Conservation (phyloP, 345 rosid genomes). For the Salix arbutifolia region DNA sequence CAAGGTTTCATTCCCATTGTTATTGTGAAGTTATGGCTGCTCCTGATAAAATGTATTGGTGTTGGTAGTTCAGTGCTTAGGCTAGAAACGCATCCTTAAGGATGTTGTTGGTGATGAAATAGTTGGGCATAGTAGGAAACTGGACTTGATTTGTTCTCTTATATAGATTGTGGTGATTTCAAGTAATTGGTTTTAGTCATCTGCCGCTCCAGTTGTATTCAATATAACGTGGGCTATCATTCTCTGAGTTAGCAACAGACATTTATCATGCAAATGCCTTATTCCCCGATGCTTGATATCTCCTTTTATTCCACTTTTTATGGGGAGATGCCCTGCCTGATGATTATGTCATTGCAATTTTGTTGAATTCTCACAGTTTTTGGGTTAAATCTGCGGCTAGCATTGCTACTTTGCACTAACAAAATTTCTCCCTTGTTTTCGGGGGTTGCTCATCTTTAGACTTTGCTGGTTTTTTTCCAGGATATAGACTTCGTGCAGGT, state of each 20-base stretch:
- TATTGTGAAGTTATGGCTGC: constrained; percentile 18
- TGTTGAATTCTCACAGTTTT: constrained; percentile 21
- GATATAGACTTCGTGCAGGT: constrained; percentile 70
- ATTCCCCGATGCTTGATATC: constrained; percentile 5
- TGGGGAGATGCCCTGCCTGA: constrained; percentile 24
- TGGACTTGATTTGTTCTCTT: constrained; percentile 16
- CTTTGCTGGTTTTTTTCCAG: constrained; percentile 46
- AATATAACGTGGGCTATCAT: constrained; percentile 15
- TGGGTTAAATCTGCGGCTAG: constrained; percentile 17
- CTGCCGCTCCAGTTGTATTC: constrained; percentile 13
- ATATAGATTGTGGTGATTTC: constrained; percentile 8
- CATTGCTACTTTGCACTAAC: constrained; percentile 14
- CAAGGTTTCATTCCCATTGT: background rate
- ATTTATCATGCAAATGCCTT: constrained; percentile 12
- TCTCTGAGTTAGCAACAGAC: constrained; percentile 21
- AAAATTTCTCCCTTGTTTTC: constrained; percentile 11
- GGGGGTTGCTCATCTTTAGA: constrained; percentile 31
- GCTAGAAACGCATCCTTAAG: constrained; percentile 16
- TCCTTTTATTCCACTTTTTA: constrained; percentile 9
- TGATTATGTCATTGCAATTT: constrained; percentile 30
- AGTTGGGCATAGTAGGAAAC: constrained; percentile 23
- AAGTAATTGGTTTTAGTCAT: constrained; percentile 17
- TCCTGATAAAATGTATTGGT: constrained; percentile 19
- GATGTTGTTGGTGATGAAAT: constrained; percentile 20
- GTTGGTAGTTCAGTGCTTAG: constrained; percentile 26